A percentile compares a stretch with the other conserved stretches of the same genome.
These are phyloP conservation scores for Suhomyces kunorum DNA, from an alignment of 1,139 yeast species.

Conservation along the genomic window DNA sequence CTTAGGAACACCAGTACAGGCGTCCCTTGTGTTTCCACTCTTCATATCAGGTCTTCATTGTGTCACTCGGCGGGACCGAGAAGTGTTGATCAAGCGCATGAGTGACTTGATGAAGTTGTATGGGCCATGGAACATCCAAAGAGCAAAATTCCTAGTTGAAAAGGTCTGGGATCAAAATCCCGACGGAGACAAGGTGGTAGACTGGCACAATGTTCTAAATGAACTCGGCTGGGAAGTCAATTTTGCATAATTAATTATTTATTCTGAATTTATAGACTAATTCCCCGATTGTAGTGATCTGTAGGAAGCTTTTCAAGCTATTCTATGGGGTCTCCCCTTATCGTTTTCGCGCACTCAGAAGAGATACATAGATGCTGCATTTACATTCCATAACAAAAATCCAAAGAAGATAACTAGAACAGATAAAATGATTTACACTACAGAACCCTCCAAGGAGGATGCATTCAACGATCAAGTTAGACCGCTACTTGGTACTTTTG, in stretches of 20 bases:
- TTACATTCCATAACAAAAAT: no score
- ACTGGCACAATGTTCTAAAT: conserved; percentile 70
- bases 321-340: no score
- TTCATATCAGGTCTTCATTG: conserved; percentile 77
- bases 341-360: no score
- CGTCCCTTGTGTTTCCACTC: conserved; percentile 71
- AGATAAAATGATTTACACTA: no score
- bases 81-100: conserved; percentile 52
- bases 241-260: conserved; percentile 60
- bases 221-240: conserved; percentile 76
- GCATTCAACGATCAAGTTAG: no score
- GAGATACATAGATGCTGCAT: no score
- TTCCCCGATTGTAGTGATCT: no score
- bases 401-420: no score
- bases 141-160: conserved; percentile 61
- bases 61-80: conserved; percentile 50
- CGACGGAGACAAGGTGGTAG: conserved; percentile 42
- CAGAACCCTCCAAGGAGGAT: no score
- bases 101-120: conserved; percentile 59
- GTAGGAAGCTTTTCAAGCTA: no score
- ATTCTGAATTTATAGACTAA: no score
- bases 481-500: no score
- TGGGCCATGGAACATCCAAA: conserved; percentile 64
- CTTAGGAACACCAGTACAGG: conserved; percentile 67
- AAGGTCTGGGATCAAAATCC: conserved; percentile 49